Base-by-base conservation (phyloP, 331 rosid species). In the Acacia pycnantha region DNA sequence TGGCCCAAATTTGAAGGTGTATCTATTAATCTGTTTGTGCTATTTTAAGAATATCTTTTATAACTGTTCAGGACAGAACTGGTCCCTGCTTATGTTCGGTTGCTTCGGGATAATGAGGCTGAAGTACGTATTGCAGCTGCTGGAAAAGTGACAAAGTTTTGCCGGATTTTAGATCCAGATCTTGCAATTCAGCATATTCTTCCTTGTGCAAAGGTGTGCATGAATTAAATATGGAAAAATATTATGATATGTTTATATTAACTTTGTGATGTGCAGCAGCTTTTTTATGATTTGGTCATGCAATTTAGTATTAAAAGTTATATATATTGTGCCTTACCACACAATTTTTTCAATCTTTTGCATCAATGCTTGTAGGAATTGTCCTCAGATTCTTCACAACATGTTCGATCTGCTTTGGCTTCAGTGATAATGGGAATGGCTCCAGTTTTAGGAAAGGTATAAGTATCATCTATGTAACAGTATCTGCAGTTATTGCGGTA, bases 61-160 rank as follows among this genome's bases (percentile, higher is more conserved):
- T 76, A 22, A 22, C 51, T 77, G 85, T 67, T 66, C 71, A 94
- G 98, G 88, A 82, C 77, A 83, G 98, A 95, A 73, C 85, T 95
- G 93, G 98, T 95, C 74, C 98, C 98, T 46, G 97, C 98, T 27
- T 95, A 95, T 80, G 98, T 95, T 80, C 95, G 98, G 76, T 80
- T 95, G 82, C 98, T 95, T 73, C 97, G 98, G 62, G 98, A 95
- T 86, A 95, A 93, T 48, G 98, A 95, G 83, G 98, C 98, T 77
- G 98, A 95, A 92, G 98, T 95, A 69, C 98, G 98, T 43, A 95
- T 95, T 85, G 98, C 98, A 83, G 97, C 98, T 84, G 98, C 98
- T 78, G 98, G 98, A 59, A 91, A 90, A 89, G 97, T 95, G 35
- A 95, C 98, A 15, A 95, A 93, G 74, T 95, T 95, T 82, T 91